phyloP scores from a whole-genome alignment of 495 filamentous ascomycete genomes.

The Penicillium lividum region DNA sequence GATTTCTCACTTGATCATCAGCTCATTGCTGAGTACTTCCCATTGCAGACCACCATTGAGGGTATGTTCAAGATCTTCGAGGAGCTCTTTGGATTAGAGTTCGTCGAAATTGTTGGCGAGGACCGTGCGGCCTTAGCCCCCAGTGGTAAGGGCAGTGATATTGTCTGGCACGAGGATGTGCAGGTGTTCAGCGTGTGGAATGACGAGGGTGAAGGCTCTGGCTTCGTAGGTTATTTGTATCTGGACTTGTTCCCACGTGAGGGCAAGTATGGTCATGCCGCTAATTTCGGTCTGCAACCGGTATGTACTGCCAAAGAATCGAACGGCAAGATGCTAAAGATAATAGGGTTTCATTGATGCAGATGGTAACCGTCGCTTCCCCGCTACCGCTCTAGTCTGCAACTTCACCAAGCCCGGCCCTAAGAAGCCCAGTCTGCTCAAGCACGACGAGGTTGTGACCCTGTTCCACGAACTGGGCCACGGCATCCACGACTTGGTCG shows the following conservation, averaged over 20 bases:
- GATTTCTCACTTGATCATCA: slow-evolving; percentile 88
- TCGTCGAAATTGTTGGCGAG: slow-evolving; percentile 73
- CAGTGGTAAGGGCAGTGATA: slow-evolving; percentile 61
- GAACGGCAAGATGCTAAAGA: neutral
- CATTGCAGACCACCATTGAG: slow-evolving; percentile 75
- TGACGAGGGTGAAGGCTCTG: slow-evolving; percentile 61
- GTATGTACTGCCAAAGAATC: slow-evolving; percentile 27
- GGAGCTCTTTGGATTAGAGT: slow-evolving; percentile 85
- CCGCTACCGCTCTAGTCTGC: slow-evolving; percentile 69
- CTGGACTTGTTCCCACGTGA: slow-evolving; percentile 66
- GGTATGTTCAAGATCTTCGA: slow-evolving; percentile 97
- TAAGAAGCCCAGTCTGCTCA: slow-evolving; percentile 70
- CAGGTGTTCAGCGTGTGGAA: slow-evolving; percentile 72
- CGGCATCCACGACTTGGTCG: slow-evolving; percentile 73
- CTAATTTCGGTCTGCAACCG: slow-evolving; percentile 78
- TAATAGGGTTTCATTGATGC: slow-evolving; percentile 56
- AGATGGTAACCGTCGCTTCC: slow-evolving; percentile 62
- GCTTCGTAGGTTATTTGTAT: slow-evolving; percentile 73
- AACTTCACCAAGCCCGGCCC: slow-evolving; percentile 70
- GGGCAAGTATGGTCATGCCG: slow-evolving; percentile 70
- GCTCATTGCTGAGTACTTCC: slow-evolving; percentile 92
- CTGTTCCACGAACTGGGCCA: slow-evolving; percentile 77
- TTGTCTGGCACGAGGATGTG: slow-evolving; percentile 73
- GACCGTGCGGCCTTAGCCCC: slow-evolving; percentile 57
- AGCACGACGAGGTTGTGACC: slow-evolving; percentile 70